Evolutionary conservation across 768 basidiomycete species (phyloP).

Genomic region (Tulasnella sp.): DNA sequence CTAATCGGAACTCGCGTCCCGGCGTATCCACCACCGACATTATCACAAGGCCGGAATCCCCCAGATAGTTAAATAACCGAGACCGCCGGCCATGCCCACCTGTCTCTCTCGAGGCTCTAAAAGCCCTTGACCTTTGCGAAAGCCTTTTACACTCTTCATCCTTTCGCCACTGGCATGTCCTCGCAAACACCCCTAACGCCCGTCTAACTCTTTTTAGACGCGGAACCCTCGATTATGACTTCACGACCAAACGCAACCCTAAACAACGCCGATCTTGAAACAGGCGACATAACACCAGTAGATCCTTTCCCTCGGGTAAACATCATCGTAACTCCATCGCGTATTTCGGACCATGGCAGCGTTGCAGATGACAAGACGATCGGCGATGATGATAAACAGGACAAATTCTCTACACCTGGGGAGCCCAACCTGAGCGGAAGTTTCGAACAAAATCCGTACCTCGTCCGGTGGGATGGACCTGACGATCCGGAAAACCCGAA

Average conservation of each 20-base stretch:
- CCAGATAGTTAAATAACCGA: neutral
- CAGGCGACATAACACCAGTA: neutral
- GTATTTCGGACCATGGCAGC: neutral
- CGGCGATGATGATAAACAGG: neutral
- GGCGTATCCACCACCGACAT: neutral
- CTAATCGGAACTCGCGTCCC: no score
- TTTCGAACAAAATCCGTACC: neutral
- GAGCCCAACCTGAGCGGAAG: neutral
- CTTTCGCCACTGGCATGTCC: neutral
- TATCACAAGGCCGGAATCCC: neutral
- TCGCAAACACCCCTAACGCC: neutral
- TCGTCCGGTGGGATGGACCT: constrained; percentile 28
- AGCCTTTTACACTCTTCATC: neutral
- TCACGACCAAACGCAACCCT: neutral
- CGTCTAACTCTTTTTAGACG: neutral
- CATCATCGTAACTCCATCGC: neutral
- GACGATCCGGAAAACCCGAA: constrained; percentile 33
- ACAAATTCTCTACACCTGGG: neutral
- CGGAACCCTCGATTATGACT: neutral
- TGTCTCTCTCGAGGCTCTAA: neutral
- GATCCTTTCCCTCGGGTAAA: neutral
- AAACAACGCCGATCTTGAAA: constrained; percentile 1
- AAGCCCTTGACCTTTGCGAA: neutral
- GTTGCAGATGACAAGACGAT: constrained; percentile 5
- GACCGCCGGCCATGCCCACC: neutral